Percentiles rank a stretch among this genome's conserved stretches.
phyloP scores from a whole-genome alignment of 2,329 filamentous ascomycete genomes.

The Ophioceras dolichostomum region DNA sequence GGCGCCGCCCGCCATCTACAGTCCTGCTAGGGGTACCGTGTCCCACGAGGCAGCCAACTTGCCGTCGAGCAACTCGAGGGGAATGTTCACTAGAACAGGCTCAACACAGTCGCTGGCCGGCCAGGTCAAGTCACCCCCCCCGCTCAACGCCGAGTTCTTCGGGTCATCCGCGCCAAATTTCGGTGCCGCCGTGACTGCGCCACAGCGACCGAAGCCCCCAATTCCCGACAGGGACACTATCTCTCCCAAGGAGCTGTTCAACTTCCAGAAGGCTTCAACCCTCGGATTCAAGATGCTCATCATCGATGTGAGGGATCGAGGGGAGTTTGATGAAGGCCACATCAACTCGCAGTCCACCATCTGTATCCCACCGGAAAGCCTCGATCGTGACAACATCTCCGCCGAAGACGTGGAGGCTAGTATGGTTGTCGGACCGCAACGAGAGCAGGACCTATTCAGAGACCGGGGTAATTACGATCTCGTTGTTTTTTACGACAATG shows the following conservation, averaged over 20 bases:
- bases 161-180: no score
- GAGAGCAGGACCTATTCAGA: constrained; percentile 66
- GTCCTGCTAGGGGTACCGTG: constrained; percentile 60
- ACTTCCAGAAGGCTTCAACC: constrained; percentile 47
- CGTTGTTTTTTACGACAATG: constrained; percentile 81
- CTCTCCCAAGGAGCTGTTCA: constrained; percentile 56
- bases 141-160: constrained; percentile 19
- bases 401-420: constrained; percentile 2
- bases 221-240: constrained; percentile 46
- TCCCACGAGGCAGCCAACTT: constrained; percentile 52
- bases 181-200: constrained; percentile 16
- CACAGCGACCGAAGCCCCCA: constrained; percentile 26
- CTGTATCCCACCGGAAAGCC: constrained; percentile 73
- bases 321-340: constrained; percentile 78
- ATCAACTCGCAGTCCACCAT: constrained; percentile 75
- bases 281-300: constrained; percentile 55
- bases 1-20: constrained; percentile 64
- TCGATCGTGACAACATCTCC: constrained; percentile 50
- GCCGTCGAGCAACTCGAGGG: constrained; percentile 52
- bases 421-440: constrained; percentile 45
- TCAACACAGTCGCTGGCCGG: constrained; percentile 29
- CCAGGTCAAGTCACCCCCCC: constrained; percentile 8
- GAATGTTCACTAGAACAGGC: constrained; percentile 47
- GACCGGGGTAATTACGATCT: constrained; percentile 67
- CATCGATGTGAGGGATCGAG: constrained; percentile 73